Conservation (phyloP, 2,329 filamentous ascomycete genomes). For the Ascochyta clinopodiicola region DNA sequence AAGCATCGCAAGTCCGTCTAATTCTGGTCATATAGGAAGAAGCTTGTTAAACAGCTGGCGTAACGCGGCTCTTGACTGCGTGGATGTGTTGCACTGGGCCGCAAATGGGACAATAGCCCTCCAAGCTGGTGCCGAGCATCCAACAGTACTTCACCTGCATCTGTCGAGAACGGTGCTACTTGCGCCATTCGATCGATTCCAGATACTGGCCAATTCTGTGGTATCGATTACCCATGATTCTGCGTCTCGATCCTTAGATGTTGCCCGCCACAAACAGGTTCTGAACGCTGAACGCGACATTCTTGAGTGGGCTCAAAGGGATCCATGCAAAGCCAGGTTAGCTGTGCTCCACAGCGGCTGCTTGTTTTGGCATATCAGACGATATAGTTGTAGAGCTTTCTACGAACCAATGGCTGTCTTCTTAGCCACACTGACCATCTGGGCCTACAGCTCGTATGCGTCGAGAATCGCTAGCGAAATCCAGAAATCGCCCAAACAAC, state of each 20-base stretch:
- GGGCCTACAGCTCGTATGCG: conserved; percentile 51
- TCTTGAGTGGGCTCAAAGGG: conserved; percentile 57
- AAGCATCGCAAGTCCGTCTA: conserved; percentile 55
- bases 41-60: conserved; percentile 52
- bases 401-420: conserved; percentile 56
- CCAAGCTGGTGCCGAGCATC: conserved; percentile 59
- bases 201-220: conserved; percentile 47
- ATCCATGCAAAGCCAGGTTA: conserved; percentile 62
- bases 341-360: conserved; percentile 61
- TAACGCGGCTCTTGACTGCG: conserved; percentile 54
- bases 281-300: conserved; percentile 46
- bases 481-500: not conserved
- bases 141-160: conserved; percentile 63
- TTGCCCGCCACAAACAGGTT: not conserved
- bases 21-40: conserved; percentile 35
- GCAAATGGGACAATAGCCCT: conserved; percentile 61
- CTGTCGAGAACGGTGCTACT: conserved; percentile 60
- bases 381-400: conserved; percentile 57
- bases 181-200: conserved; percentile 56
- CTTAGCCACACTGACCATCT: conserved; percentile 55
- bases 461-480: not conserved
- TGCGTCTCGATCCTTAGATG: not conserved
- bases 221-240: conserved; percentile 2
- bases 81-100: conserved; percentile 66
- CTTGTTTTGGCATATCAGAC: conserved; percentile 60